Base-by-base conservation (phyloP, 1,284 basidiomycete genomes). In the Abortiporus biennis region DNA sequence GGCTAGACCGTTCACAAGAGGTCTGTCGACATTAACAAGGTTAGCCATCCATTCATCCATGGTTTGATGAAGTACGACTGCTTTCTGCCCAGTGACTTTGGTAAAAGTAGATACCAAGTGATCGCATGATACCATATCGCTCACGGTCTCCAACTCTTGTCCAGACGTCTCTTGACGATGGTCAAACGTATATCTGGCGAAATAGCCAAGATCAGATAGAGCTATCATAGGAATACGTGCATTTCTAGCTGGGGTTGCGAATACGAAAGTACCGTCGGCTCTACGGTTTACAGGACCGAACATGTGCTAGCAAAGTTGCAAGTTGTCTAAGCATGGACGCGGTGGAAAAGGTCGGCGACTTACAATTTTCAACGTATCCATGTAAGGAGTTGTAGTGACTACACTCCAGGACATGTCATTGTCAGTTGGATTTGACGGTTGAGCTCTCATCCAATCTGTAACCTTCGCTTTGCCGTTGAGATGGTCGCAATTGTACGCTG, bases 201-300 rank as follows among this genome's bases (percentile, higher is more conserved):
- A 74, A 61, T 64, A 72, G 27, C 66, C 72, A 21, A 74, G 50
- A 50, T 73, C 71, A n/a, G 53, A 47, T n/a, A 74, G 61, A 3
- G 68, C 59, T 35, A 72, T 67, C 58, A 72, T 58, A 16, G 68
- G 67, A 16, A 70, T 56, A 41, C 66, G 63, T 0, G 68, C 71
- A 23, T 61, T 54, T 3, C 53, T 59, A 22, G 70, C 52, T 0
- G 66, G 63, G 8, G 63, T 53, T 3, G 63, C 68, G 52, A 73
- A 73, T 20, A 72, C 66, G 37, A 63, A 59, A 2, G 69, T 69
- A 6, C 70, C 70, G 39, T 74, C 71, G 9, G 51, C 47, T 29
- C 63, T 64, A 32, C 58, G 49, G 38, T 65, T 63, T 3, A 67
- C 47, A 0, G 70, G 70, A 0, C 64, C 66, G 41, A 70, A 65